Percentiles rank a stretch among this genome's conserved stretches.
These are phyloP conservation scores for Boletus rubescentipes DNA, from an alignment of 768 basidiomycete genomes.

Conservation along the genomic window DNA sequence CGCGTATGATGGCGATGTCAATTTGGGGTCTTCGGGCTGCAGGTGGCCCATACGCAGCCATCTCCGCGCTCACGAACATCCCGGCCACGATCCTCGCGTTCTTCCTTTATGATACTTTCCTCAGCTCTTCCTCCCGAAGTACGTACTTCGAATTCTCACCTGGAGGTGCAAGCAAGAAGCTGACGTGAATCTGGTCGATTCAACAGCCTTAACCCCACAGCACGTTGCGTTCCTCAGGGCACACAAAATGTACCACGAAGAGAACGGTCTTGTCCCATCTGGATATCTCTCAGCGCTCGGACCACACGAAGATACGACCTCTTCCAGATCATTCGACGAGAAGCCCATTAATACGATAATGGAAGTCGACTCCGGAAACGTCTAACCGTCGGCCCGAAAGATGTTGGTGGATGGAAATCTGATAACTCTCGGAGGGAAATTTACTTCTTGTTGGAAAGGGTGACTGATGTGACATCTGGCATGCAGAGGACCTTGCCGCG, in stretches of 20 bases:
- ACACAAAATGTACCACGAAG: slow-evolving; percentile 24
- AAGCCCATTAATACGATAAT: neutral
- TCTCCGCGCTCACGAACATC: slow-evolving; percentile 64
- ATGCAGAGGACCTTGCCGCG: neutral
- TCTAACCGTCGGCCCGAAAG: slow-evolving; percentile 9
- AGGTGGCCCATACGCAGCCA: slow-evolving; percentile 58
- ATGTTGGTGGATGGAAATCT: neutral
- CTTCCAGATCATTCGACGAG: slow-evolving; percentile 13
- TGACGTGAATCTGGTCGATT: slow-evolving; percentile 6
- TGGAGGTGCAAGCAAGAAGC: neutral
- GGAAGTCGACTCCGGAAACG: neutral
- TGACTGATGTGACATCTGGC: neutral
- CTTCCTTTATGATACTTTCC: slow-evolving; percentile 53
- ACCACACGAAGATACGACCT: neutral
- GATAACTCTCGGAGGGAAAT: neutral
- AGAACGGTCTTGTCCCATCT: slow-evolving; percentile 20
- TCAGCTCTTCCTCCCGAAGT: slow-evolving; percentile 62
- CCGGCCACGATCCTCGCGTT: slow-evolving; percentile 59
- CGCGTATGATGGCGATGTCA: slow-evolving; percentile 57
- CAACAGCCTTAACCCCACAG: slow-evolving; percentile 23
- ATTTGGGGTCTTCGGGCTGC: slow-evolving; percentile 56
- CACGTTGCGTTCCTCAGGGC: slow-evolving; percentile 24
- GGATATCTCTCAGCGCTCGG: slow-evolving; percentile 22
- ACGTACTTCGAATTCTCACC: slow-evolving; percentile 18
- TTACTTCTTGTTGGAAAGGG: slow-evolving; percentile 9